Evolutionary conservation across 345 rosid species (phyloP).

Genomic region (Pugionium cornutum): DNA sequence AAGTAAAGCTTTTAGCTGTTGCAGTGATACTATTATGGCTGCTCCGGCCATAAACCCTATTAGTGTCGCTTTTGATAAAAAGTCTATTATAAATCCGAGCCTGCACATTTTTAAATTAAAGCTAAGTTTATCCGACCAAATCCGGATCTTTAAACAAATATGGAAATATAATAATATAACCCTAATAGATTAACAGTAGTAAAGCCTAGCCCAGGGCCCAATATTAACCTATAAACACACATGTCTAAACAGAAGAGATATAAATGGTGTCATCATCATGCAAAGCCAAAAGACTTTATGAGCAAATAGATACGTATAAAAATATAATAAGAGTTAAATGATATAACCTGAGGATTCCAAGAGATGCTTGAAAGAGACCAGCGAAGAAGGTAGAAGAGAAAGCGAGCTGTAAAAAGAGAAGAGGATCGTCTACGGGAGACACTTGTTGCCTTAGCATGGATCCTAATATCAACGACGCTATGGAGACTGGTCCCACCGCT

Average conservation of each 20-base stretch:
- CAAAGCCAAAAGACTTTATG: neutral
- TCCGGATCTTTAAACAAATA: too few species aligned
- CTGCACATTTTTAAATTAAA: conserved; percentile 38
- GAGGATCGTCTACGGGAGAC: conserved; percentile 62
- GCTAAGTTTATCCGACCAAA: neutral
- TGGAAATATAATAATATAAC: neutral
- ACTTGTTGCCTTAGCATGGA: conserved; percentile 89
- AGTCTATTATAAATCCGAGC: conserved; percentile 91
- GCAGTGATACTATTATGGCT: conserved; percentile 89
- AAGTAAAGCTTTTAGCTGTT: conserved; percentile 85
- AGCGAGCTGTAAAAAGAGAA: conserved; percentile 82
- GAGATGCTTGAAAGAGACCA: conserved; percentile 90
- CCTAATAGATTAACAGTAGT: conserved; percentile 18
- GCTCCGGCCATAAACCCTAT: conserved; percentile 99
- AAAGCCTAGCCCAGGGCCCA: conserved; percentile 12
- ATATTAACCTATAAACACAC: conserved; percentile 10
- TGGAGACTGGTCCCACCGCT: conserved; percentile 94
- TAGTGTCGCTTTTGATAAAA: conserved; percentile 81
- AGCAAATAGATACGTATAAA: neutral
- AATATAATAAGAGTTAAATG: too few species aligned
- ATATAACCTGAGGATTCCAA: conserved; percentile 75
- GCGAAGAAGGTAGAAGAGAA: conserved; percentile 91
- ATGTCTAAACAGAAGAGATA: conserved; percentile 14
- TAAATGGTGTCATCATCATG: neutral
- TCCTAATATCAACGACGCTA: conserved; percentile 89